Evolutionary conservation across 805 yeast species (phyloP).

Genomic region (Pichia gijzeniarum): DNA sequence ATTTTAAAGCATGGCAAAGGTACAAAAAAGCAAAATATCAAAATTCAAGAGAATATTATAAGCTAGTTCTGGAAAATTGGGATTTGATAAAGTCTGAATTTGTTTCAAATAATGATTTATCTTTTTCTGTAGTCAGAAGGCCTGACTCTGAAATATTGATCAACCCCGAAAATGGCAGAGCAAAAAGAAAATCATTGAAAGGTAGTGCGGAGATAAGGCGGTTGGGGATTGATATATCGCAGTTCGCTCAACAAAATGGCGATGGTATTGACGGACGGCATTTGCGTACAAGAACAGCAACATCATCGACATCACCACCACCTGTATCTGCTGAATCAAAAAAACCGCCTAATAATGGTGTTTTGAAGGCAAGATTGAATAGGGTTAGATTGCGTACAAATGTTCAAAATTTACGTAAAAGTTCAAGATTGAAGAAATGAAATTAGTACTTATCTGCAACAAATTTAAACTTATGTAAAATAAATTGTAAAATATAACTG

Average conservation of each 20-base stretch:
- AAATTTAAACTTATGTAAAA: neutral
- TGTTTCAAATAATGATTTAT: neutral
- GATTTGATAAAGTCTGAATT: neutral
- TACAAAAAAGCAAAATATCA: constrained; percentile 9
- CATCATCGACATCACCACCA: no score
- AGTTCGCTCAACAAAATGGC: neutral
- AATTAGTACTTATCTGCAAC: neutral
- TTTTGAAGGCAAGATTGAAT: constrained; percentile 7
- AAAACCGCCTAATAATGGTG: neutral
- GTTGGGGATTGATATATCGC: constrained; percentile 8
- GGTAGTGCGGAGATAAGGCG: constrained; percentile 1
- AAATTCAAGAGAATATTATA: constrained; percentile 4
- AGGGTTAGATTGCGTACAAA: constrained; percentile 7
- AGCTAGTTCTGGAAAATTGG: neutral
- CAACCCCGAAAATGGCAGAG: neutral
- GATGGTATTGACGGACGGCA: neutral
- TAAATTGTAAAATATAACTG: no score
- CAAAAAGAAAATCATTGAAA: neutral
- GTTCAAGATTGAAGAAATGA: neutral
- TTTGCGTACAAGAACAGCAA: constrained; percentile 1
- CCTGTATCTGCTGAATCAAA: neutral
- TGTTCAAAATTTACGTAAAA: constrained; percentile 8
- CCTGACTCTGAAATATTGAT: no score
- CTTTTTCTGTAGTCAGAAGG: neutral
- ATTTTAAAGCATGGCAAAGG: constrained; percentile 8